These are phyloP conservation scores for Brassica balearica DNA, from an alignment of 441 rosid species.

Conservation along the genomic window DNA sequence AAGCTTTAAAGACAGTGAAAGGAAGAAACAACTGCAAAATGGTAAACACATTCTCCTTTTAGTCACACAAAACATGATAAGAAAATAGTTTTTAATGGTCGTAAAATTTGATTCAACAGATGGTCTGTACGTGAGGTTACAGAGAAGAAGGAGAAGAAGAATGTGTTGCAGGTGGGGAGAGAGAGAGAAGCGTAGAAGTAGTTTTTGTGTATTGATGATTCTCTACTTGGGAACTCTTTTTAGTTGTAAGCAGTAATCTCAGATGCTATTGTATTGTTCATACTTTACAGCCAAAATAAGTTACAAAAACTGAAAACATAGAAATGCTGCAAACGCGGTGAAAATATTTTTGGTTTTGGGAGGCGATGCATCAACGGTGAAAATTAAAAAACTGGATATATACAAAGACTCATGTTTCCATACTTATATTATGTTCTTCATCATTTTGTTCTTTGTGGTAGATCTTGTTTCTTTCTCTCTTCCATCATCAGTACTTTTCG, in stretches of 20 bases:
- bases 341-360: no score
- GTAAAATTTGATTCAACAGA: conserved; percentile 30
- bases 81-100: conserved; percentile 4
- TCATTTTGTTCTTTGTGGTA: not conserved
- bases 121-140: conserved; percentile 28
- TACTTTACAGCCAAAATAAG: not conserved
- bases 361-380: no score
- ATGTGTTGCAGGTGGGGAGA: not conserved
- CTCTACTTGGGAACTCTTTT: conserved; percentile 32
- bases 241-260: conserved; percentile 25
- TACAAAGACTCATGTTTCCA: no score
- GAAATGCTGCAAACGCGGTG: no score
- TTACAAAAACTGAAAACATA: not conserved
- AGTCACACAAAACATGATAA: not conserved
- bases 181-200: not conserved
- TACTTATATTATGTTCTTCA: no score
- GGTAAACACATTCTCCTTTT: conserved; percentile 44
- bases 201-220: conserved; percentile 25
- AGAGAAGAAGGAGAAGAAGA: conserved; percentile 6
- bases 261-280: conserved; percentile 1
- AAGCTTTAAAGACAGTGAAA: conserved; percentile 71
- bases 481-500: not conserved
- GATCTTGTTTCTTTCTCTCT: not conserved
- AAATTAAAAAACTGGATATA: not conserved
- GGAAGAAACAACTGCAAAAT: conserved; percentile 62